Conservation (phyloP, 1,139 yeast species). For the Taphrina pruni region DNA sequence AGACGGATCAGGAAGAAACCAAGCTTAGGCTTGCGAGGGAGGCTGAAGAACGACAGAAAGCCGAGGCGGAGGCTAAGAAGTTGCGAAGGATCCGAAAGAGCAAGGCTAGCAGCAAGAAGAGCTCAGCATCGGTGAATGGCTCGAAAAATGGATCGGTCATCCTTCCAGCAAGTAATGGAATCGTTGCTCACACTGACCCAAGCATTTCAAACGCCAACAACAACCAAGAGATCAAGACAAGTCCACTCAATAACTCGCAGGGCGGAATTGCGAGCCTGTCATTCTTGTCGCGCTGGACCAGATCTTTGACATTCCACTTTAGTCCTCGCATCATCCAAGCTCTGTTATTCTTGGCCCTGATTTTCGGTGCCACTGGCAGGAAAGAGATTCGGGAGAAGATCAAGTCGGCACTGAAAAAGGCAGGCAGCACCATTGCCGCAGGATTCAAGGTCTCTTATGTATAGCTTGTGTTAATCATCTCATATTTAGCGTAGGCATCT, state of each 20-base stretch:
- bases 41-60: slow-evolving; percentile 15
- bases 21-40: neutral
- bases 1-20: slow-evolving; percentile 18
- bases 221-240: neutral
- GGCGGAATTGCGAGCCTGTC: neutral
- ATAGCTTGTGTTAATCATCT: no score
- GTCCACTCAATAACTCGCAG: neutral
- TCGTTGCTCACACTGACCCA: no score
- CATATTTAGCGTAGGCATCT: no score
- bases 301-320: slow-evolving; percentile 9
- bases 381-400: slow-evolving; percentile 16
- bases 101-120: slow-evolving; percentile 14
- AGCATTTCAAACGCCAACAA: neutral
- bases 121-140: slow-evolving; percentile 17
- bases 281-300: slow-evolving; percentile 13
- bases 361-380: slow-evolving; percentile 36
- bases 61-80: slow-evolving; percentile 19
- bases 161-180: neutral
- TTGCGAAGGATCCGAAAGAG: slow-evolving; percentile 16
- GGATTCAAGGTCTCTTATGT: slow-evolving; percentile 33
- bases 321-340: slow-evolving; percentile 18
- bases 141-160: slow-evolving; percentile 5
- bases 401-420: slow-evolving; percentile 5
- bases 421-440: slow-evolving; percentile 15
- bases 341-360: slow-evolving; percentile 24